Base-by-base conservation (phyloP, 768 basidiomycete genomes). In the Trametes meyenii region DNA sequence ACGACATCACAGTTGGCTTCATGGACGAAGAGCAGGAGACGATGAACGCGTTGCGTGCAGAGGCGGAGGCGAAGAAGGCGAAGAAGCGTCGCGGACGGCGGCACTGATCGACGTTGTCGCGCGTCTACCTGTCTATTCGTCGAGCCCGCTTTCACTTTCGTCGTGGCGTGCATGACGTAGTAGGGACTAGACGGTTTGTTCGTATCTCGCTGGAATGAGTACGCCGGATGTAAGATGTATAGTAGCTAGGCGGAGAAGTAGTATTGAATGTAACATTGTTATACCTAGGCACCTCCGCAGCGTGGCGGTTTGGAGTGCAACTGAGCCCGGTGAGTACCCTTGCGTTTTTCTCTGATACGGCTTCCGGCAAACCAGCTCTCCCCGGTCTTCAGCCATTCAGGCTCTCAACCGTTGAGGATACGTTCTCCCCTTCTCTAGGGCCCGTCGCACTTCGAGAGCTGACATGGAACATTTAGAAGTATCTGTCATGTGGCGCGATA, bases 1-100 rank as follows among this genome's bases (percentile, higher is more conserved):
- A 76, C 58, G 76, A 77, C 49, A 72, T 77, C 56, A 70, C 71
- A 0, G 75, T 72, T 2, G 75, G 75, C 3, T 73, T 72, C 55
- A 65, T 75, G 68, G 74, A 75, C 33, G 74, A 75, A 61, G 74
- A 75, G 58, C 71, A 73, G 54, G 58, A 52, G 40, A 61, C 57
- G 19, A 60, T 70, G 36, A 56, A 50, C 8, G 59, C 45, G 17
- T 24, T 36, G 29, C 29, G 43, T 6, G 66, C 49, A 40, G 62
- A 66, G 58, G 38, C 46, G 16, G 42, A 57, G n/a, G 57, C 29
- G 3, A 48, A 40, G 42, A 53, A 45, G 60, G 49, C 40, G 23
- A 59, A 38, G 57, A 61, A 54, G 55, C 58, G 54, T 36, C 57
- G 57, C 7, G 38, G 35, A 26, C 38, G 57, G 29, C 50, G 43